Percentiles rank a stretch among this genome's conserved stretches.
These are phyloP conservation scores for Blastomyces percursus DNA, from an alignment of 2,329 filamentous ascomycete genomes.

Conservation along the genomic window DNA sequence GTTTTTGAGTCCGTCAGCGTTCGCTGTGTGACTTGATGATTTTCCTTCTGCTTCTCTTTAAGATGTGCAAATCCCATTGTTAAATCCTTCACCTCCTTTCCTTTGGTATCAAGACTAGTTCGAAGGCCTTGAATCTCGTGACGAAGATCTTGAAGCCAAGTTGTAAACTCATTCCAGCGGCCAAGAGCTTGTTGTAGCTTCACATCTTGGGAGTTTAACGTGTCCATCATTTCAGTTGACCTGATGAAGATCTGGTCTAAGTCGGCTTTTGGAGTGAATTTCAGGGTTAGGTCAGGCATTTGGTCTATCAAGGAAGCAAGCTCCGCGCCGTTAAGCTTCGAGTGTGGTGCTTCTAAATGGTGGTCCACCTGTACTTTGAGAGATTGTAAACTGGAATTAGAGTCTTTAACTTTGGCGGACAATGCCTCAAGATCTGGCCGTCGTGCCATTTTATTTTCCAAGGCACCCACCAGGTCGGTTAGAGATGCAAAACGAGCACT, in stretches of 20 bases:
- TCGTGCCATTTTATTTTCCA: neutral
- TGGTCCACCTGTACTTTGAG: neutral
- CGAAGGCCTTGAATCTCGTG: neutral
- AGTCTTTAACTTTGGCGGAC: neutral
- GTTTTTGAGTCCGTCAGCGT: neutral
- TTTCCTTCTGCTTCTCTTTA: neutral
- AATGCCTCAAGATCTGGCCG: neutral
- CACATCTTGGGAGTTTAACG: neutral
- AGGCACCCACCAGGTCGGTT: neutral
- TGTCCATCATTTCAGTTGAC: neutral
- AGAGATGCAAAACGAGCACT: neutral
- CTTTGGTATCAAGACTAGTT: neutral
- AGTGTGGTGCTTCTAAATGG: neutral
- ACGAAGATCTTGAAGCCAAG: neutral
- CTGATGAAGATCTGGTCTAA: neutral
- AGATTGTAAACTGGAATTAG: neutral
- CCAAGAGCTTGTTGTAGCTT: neutral
- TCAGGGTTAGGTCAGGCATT: neutral
- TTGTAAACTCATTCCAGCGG: neutral
- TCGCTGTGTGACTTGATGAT: neutral
- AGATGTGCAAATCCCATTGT: neutral
- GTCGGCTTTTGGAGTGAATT: neutral
- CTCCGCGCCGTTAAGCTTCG: neutral
- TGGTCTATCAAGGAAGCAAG: neutral
- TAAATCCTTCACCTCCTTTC: neutral